A percentile compares a stretch with the other conserved stretches of the same genome.
Evolutionary conservation across 495 filamentous ascomycete species (phyloP).

Genomic region (Annulohypoxylon nitens): DNA sequence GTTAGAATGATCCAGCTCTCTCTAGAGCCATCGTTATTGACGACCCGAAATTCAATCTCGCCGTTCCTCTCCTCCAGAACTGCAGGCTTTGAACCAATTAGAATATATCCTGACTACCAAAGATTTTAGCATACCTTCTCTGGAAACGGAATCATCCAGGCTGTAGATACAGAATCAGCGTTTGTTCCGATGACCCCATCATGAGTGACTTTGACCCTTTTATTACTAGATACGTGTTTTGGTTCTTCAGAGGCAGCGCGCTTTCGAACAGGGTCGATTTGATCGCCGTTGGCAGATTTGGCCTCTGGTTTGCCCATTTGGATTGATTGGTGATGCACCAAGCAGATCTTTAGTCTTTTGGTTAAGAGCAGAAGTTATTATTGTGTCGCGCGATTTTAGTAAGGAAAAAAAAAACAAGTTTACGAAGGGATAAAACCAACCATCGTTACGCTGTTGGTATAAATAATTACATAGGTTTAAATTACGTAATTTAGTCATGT

Average conservation of each 20-base stretch:
- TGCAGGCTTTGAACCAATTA: neutral
- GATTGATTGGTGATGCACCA: neutral
- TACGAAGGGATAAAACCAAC: no score
- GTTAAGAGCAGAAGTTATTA: no score
- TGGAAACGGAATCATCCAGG: neutral
- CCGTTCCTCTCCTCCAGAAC: neutral
- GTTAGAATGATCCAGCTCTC: neutral
- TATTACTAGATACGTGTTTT: neutral
- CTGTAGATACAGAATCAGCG: neutral
- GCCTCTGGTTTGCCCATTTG: neutral
- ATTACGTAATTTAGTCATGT: no score
- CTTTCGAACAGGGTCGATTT: neutral
- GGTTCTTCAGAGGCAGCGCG: neutral
- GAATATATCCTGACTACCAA: neutral
- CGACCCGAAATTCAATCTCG: slow-evolving; percentile 1
- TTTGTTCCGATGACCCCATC: neutral
- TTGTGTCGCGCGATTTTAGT: no score
- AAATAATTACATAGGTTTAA: no score
- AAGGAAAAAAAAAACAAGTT: no score
- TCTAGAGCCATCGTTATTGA: neutral
- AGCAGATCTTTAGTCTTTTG: no score
- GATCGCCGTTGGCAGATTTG: neutral
- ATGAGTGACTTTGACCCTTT: neutral
- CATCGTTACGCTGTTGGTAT: no score
- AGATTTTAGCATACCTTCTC: neutral